phyloP scores from a whole-genome alignment of 2,329 filamentous ascomycete genomes.

The Fusarium verrucosum region DNA sequence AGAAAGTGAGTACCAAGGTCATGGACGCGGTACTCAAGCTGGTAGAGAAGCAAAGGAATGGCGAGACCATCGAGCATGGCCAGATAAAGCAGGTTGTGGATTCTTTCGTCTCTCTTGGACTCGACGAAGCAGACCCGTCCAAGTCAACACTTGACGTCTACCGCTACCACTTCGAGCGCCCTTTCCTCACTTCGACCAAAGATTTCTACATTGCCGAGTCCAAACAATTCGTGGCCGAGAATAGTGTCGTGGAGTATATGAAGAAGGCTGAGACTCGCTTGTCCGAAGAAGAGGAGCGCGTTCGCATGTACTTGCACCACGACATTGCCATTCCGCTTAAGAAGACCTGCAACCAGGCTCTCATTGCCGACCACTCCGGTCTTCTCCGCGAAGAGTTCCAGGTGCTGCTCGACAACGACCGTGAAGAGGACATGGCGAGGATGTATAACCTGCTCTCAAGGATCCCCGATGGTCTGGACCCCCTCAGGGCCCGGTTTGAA shows the following conservation, averaged over 20 bases:
- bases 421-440: conserved; percentile 91
- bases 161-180: conserved; percentile 88
- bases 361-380: conserved; percentile 87
- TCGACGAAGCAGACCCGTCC: conserved; percentile 91
- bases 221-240: conserved; percentile 92
- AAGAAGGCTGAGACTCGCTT: conserved; percentile 95
- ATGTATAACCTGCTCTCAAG: conserved; percentile 94
- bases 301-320: conserved; percentile 87
- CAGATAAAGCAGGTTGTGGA: conserved; percentile 98
- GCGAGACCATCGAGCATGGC: conserved; percentile 95
- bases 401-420: conserved; percentile 89
- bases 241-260: conserved; percentile 99
- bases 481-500: conserved; percentile 87
- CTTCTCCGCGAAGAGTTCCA: conserved; percentile 97
- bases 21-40: conserved; percentile 96
- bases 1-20: conserved; percentile 82
- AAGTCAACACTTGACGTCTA: conserved; percentile 98
- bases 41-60: conserved; percentile 95
- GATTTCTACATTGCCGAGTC: conserved; percentile 92
- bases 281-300: conserved; percentile 92
- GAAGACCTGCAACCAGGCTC: conserved; percentile 85
- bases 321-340: conserved; percentile 88
- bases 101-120: conserved; percentile 92
- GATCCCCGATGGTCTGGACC: conserved; percentile 91
- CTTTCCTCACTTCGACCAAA: conserved; percentile 86